Base-by-base conservation (phyloP, 2,329 filamentous ascomycete genomes). In the Colletotrichum sublineola region DNA sequence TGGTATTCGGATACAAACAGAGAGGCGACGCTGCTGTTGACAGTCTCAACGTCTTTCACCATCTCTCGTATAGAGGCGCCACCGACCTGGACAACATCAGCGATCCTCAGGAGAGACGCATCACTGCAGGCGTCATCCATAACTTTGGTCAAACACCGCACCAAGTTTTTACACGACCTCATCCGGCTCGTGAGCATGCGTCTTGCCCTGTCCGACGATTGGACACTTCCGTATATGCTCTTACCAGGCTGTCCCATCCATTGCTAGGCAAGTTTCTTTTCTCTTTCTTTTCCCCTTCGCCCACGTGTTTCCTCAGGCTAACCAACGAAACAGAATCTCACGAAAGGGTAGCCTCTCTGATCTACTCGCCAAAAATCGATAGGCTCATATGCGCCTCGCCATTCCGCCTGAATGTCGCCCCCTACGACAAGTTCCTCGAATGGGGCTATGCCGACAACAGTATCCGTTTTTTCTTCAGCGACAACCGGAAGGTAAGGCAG, bases 121-220 rank as follows among this genome's bases (percentile, higher is more conserved):
- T 96, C 6, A 96, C 95, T 0, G 98, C 97, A 66, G 94, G 94
- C 44, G 97, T 98, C 76, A 98, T 99, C 77, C 96, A 99, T 82
- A 98, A 98, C 77, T 99, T 99, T 81, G 96, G 96, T 0, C 96
- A 99, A 81, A 99, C 97, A 1, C 96, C 97, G 1, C 93, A 97
- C 77, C 97, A 99, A 80, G 93, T 98, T 20, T 99, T 98, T 80
- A 89, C 90, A 56, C 92, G 92, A 71, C 87, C 93, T 15, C 96
- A 99, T 81, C 91, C 93, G 4, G 84, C 89, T n/a, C 89, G 92
- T 18, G 95, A 97, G 75, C 88, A 93, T 68, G 82, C 88, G 5
- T 85, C 89, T 31, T 89, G 91, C 67, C 91, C 90, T 6, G 84
- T 88, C 3, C 90, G 89, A 68, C 89, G 94, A 68, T 85, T 99